Evolutionary conservation across 805 yeast genomes (phyloP), one percentile per base, ranked within the genome.

Genomic region (Sugiyamaella americana): DNA sequence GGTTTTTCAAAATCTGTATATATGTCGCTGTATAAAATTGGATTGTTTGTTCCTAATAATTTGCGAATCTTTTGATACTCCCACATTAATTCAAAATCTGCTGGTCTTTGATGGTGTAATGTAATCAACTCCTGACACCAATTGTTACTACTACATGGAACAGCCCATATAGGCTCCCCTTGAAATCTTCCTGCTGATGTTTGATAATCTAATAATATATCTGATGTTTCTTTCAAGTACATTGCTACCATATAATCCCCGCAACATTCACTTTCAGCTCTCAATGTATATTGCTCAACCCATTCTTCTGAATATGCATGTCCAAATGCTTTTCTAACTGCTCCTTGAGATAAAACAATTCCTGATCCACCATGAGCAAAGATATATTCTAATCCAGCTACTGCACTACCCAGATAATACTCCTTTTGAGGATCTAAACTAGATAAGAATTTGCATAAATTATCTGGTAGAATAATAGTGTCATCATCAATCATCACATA

Each of bases 341-440:
- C 58, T 2, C 57, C 63, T 3, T 55, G 52, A 13, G 66, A 61
- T 20, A 64, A 45, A 1, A 65, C 57, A 5, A 63, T 58, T 3
- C 67, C 69, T 0, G 67, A 57, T 4, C 68, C 69, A 5, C 69
- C 70, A 46, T 65, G 68, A 6, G 68, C 70, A 48, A 65, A 66
- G 22, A 50, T 21, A 23, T 51, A 41, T 5, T 51, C 40, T 29
- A 48, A 51, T 21, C 50, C 58, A 2, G 44, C 50, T 17, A 65
- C 63, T 1, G 56, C 57, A 3, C 60, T 50, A 0, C 70, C 70
- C 24, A 63, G 49, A 45, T 64, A 66, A 35, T 52, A 42, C 8
- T 52, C 46, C 16, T 62, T 54, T 8, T 46, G 45, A 13, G 60
- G 59, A 40, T 61, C 53, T 32, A 53, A 34, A 4, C 51, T 48